Conservation (phyloP, 2,329 filamentous ascomycete genomes). For the Colletotrichum sidae region DNA sequence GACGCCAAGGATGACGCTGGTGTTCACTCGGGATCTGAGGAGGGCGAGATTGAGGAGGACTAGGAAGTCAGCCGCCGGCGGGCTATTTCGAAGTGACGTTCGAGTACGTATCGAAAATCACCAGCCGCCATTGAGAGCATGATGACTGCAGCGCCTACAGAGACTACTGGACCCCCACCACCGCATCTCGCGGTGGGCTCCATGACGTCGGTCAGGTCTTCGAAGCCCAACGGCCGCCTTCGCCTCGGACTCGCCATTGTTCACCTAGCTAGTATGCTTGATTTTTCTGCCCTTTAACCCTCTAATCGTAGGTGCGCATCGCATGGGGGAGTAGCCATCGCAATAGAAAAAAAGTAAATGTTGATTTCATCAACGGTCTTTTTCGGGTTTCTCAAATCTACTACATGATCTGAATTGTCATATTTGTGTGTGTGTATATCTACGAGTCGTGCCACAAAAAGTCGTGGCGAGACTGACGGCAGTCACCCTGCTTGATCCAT, state of each 20-base stretch:
- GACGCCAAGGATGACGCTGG: conserved; percentile 65
- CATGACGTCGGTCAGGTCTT: not conserved
- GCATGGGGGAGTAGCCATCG: not conserved
- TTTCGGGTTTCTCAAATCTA: conserved; percentile 3
- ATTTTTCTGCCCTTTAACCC: conserved; percentile 23
- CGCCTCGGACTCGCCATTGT: not conserved
- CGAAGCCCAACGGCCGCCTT: not conserved
- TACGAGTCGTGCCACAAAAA: conserved; percentile 48
- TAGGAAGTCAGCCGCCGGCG: conserved; percentile 44
- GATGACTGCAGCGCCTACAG: conserved; percentile 37
- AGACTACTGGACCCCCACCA: conserved; percentile 8
- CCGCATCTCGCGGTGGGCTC: not conserved
- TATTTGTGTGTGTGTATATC: conserved; percentile 30
- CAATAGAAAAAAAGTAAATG: conserved; percentile 6
- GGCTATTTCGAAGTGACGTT: conserved; percentile 14
- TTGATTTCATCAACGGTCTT: conserved; percentile 21
- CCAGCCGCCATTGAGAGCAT: conserved; percentile 40
- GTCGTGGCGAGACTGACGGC: conserved; percentile 58
- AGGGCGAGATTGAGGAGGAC: conserved; percentile 96
- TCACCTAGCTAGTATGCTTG: conserved; percentile 27
- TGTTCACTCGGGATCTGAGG: conserved; percentile 90
- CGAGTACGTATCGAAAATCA: conserved; percentile 49
- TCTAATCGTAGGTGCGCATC: conserved; percentile 12
- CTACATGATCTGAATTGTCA: conserved; percentile 9
- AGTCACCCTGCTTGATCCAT: conserved; percentile 73